Evolutionary conservation across 2,329 filamentous ascomycete species (phyloP), one percentile per base, ranked within the genome.

Genomic region (Pseudonectria foliicola): DNA sequence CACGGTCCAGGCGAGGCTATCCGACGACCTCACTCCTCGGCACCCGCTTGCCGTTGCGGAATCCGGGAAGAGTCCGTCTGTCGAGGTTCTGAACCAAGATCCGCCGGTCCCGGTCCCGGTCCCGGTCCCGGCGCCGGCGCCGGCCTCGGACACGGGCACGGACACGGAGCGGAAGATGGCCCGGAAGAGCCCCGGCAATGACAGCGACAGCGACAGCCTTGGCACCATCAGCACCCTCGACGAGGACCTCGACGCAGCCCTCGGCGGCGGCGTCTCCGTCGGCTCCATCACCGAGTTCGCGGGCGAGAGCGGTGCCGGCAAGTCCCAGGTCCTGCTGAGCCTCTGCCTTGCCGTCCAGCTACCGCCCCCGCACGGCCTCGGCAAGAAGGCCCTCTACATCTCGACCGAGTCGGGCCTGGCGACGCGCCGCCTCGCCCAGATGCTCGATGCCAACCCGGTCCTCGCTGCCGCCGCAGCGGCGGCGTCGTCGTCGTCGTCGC

Each of bases 281-380:
- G 85, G 88, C 30, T 82, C 83, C 60, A 69, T 98, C 53, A 88
- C 86, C 7, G 92, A 98, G 59, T 73, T 98, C 41, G 84, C 87
- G 2, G 92, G 92, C 39, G 92, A 96, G 67, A 94, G 87, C 45
- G 92, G 89, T 50, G 85, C 81, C 46, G 92, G 90, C 53, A 98
- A 98, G 71, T 95, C 92, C 2, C 92, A 98, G 60, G 78, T 95
- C 53, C 80, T 96, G 18, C 75, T 96, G 18, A 80, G 82, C 14
- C 73, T 98, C 18, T 79, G 94, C 29, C 78, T 96, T 24, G 75
- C 89, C 23, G 81, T 82, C 12, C 92, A 98, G 60, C 80, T 96
- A 4, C 79, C 85, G 3, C 64, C 77, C 1, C 84, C 86, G 0
- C 68, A 70, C 27, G 87, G 86, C 6, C 71, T 88, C 1, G 74